Conservation (phyloP, 2,329 filamentous ascomycete species). For the Chaetomium sp. region DNA sequence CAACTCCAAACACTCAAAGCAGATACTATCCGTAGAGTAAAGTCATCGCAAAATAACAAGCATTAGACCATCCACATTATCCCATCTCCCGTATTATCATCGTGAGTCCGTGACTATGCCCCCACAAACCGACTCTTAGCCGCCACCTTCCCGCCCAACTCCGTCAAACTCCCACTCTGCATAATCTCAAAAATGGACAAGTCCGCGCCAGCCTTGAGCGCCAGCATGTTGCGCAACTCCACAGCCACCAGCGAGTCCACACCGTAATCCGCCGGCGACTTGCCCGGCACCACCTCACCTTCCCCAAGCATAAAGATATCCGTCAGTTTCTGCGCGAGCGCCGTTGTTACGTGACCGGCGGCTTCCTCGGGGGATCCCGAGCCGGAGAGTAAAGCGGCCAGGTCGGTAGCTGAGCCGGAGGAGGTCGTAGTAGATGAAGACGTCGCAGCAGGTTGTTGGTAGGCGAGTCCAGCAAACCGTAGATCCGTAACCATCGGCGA, state of each 20-base stretch:
- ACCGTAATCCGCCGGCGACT: slow-evolving; percentile 30
- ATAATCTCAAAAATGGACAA: slow-evolving; percentile 35
- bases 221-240: slow-evolving; percentile 38
- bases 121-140: slow-evolving; percentile 16
- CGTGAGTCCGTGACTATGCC: too few species aligned
- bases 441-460: slow-evolving; percentile 4
- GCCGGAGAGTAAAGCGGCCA: slow-evolving; percentile 5
- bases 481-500: slow-evolving; percentile 14
- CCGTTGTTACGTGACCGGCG: slow-evolving; percentile 17
- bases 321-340: slow-evolving; percentile 27
- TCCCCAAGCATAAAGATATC: slow-evolving; percentile 28
- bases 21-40: too few species aligned
- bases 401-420: slow-evolving; percentile 1
- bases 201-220: slow-evolving; percentile 29
- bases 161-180: slow-evolving; percentile 19
- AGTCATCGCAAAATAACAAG: too few species aligned
- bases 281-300: slow-evolving; percentile 26
- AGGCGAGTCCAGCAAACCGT: slow-evolving; percentile 15
- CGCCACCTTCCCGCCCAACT: slow-evolving; percentile 15
- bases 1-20: too few species aligned
- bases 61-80: too few species aligned
- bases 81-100: too few species aligned
- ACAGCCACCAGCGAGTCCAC: slow-evolving; percentile 39
- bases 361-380: slow-evolving; percentile 16
- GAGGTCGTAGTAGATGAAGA: neutral